A percentile compares a stretch with the other conserved stretches of the same genome.
Conservation (phyloP, 345 rosid species). For the Heritiera fomes region DNA sequence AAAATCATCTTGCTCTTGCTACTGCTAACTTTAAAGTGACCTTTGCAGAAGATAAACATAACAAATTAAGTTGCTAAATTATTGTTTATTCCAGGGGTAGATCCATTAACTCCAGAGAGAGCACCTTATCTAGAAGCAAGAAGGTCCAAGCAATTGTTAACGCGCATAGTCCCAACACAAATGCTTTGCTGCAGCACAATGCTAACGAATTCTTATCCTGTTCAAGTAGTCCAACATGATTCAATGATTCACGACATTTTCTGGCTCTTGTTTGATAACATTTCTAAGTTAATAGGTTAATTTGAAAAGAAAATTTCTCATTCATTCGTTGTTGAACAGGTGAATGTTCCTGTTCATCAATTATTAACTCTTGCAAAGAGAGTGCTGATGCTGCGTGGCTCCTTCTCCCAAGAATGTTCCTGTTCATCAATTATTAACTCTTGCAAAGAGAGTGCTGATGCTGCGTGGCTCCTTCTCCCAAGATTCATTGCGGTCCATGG, state of each 20-base stretch:
- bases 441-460: constrained; percentile 13
- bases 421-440: not conserved
- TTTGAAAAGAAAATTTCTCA: no score
- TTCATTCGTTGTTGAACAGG: not conserved
- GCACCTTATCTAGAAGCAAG: constrained; percentile 9
- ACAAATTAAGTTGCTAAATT: not conserved
- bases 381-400: constrained; percentile 11
- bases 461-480: constrained; percentile 10
- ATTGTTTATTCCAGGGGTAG: not conserved
- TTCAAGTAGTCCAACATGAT: not conserved
- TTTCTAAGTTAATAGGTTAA: no score
- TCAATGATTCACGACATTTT: no score
- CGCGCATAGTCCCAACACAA: constrained; percentile 5
- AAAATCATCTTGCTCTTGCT: not conserved
- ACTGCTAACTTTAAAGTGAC: not conserved
- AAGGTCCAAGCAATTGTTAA: constrained; percentile 1
- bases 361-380: constrained; percentile 8
- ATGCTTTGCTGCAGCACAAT: constrained; percentile 19
- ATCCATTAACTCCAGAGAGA: not conserved
- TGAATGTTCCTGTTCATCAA: constrained; percentile 8
- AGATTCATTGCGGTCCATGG: not conserved
- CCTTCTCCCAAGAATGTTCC: constrained; percentile 11
- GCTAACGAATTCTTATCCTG: constrained; percentile 15
- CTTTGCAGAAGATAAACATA: not conserved
- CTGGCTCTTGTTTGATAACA: no score